phyloP scores from a whole-genome alignment of 176 grass and related monocot species.

The Otatea glauca region DNA sequence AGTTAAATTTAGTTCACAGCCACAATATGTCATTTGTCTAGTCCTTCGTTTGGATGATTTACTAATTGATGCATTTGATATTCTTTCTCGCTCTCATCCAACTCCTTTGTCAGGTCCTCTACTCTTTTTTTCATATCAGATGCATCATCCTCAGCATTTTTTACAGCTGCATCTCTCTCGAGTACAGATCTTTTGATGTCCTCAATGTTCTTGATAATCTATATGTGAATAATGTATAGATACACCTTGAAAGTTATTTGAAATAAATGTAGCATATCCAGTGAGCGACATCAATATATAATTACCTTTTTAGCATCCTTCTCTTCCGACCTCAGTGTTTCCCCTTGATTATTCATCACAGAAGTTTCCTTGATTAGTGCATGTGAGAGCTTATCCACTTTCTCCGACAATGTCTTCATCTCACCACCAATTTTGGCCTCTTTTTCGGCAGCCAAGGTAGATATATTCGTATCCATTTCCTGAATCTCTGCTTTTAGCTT shows the following conservation, averaged over 20 bases:
- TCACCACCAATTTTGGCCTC: conserved; percentile 75
- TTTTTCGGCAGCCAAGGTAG: conserved; percentile 71
- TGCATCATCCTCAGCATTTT: conserved; percentile 68
- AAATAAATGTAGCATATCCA: conserved; percentile 26
- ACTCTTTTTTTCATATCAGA: conserved; percentile 78
- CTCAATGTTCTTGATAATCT: conserved; percentile 77
- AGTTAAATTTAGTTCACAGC: too few species aligned
- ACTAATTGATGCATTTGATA: too few species aligned
- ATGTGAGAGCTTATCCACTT: too few species aligned
- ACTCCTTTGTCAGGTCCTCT: too few species aligned
- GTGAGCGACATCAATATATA: conserved; percentile 19
- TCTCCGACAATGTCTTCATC: conserved; percentile 72
- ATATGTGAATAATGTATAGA: conserved; percentile 16
- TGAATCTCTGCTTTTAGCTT: conserved; percentile 67
- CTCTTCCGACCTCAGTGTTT: conserved; percentile 73
- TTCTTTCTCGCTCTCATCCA: too few species aligned
- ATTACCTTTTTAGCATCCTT: conserved; percentile 70
- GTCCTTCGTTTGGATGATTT: too few species aligned
- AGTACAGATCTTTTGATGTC: conserved; percentile 76
- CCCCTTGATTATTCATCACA: conserved; percentile 81
- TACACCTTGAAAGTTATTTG: conserved; percentile 29
- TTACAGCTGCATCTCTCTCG: conserved; percentile 79
- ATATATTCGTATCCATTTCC: conserved; percentile 80
- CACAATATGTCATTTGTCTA: too few species aligned
- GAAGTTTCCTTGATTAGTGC: conserved; percentile 96